Conservation (phyloP, 129 eudicot genomes). For the Flaveria sonorensis region DNA sequence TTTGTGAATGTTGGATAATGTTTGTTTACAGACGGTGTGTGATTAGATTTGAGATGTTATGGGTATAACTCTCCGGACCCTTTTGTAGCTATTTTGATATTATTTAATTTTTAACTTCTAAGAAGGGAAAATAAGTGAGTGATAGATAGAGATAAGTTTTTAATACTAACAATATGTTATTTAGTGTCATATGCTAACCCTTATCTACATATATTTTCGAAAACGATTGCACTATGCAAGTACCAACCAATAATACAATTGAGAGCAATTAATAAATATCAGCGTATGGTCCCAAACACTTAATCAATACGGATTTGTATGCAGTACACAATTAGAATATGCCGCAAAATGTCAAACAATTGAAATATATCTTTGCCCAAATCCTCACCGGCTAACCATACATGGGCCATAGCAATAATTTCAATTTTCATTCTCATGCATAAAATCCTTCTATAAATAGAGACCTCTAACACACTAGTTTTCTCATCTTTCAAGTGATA, state of each 20-base stretch:
- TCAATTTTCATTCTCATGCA: neutral
- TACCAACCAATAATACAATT: neutral
- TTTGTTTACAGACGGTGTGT: no score
- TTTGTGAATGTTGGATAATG: no score
- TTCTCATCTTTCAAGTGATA: slow-evolving; percentile 23
- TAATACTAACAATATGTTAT: no score
- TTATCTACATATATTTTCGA: no score
- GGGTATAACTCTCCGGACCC: no score
- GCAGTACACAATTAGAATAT: neutral
- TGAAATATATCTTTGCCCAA: neutral
- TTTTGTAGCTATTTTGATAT: no score
- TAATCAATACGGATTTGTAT: neutral
- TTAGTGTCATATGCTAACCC: no score
- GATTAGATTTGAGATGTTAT: no score
- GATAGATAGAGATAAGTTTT: no score
- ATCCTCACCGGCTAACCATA: slow-evolving; percentile 8
- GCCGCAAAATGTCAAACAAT: slow-evolving; percentile 10
- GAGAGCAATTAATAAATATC: neutral
- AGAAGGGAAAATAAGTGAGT: no score
- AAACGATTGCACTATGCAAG: neutral
- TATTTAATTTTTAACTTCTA: no score
- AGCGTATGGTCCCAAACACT: neutral
- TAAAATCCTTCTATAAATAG: slow-evolving; percentile 15
- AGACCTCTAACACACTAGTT: neutral
- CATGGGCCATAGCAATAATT: slow-evolving; percentile 1